Conservation (phyloP, 805 yeast species). For the Lachancea kluyveri region DNA sequence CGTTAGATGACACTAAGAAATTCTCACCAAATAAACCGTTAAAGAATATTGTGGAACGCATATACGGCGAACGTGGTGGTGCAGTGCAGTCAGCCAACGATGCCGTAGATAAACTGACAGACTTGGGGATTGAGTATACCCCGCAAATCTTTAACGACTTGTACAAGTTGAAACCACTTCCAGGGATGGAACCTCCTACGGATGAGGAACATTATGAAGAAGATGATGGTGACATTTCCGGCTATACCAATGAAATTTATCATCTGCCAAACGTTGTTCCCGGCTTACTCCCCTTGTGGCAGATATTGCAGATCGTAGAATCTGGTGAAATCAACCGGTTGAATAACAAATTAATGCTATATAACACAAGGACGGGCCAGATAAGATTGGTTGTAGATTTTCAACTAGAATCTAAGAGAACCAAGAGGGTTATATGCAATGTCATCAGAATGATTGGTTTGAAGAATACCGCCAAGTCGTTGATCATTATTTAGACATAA, state of each 20-base stretch:
- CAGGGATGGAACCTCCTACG: conserved; percentile 2
- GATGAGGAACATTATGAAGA: conserved; percentile 8
- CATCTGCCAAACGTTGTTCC: conserved; percentile 41
- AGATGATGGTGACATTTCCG: conserved; percentile 12
- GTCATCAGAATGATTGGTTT: conserved; percentile 40
- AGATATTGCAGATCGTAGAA: conserved; percentile 34
- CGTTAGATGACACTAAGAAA: conserved; percentile 9
- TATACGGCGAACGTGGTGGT: conserved; percentile 35
- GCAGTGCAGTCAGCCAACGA: conserved; percentile 20
- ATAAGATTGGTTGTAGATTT: conserved; percentile 22
- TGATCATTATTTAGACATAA: conserved; percentile 21
- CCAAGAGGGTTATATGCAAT: conserved; percentile 33
- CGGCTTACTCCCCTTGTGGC: conserved; percentile 44
- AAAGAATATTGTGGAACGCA: conserved; percentile 30
- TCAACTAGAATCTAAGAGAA: conserved; percentile 17
- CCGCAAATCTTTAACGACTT: conserved; percentile 10
- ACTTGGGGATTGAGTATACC: conserved; percentile 18
- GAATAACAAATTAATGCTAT: conserved; percentile 20
- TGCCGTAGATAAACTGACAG: conserved; percentile 14
- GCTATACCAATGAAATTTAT: conserved; percentile 9
- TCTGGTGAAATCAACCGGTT: conserved; percentile 22
- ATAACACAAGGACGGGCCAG: conserved; percentile 18
- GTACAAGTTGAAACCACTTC: conserved; percentile 8
- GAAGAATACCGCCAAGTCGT: conserved; percentile 28
- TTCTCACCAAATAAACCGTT: conserved; percentile 5